Conservation (phyloP, 2,329 filamentous ascomycete genomes). For the Sporothrix variecibatus region DNA sequence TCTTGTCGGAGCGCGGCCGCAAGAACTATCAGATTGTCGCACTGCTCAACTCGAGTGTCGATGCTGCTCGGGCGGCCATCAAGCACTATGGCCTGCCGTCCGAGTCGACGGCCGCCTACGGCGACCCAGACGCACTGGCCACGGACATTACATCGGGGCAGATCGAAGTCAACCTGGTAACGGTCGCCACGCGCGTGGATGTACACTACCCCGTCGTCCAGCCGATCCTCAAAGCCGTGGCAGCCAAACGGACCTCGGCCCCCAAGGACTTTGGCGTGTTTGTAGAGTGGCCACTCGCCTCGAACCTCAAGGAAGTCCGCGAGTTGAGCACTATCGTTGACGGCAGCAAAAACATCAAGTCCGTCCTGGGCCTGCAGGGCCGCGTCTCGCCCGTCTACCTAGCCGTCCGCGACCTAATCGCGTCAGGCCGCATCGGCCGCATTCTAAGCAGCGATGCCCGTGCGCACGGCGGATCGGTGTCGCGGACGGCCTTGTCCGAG, state of each 20-base stretch:
- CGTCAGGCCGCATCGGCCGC: slow-evolving; percentile 50
- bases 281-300: slow-evolving; percentile 61
- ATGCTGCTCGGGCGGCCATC: slow-evolving; percentile 46
- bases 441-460: slow-evolving; percentile 53
- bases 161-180: slow-evolving; percentile 54
- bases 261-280: slow-evolving; percentile 36
- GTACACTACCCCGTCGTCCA: slow-evolving; percentile 49
- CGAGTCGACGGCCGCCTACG: slow-evolving; percentile 47
- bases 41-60: slow-evolving; percentile 52
- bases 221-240: slow-evolving; percentile 47
- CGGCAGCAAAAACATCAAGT: slow-evolving; percentile 29
- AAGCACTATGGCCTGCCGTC: slow-evolving; percentile 44
- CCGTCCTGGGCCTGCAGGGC: slow-evolving; percentile 56
- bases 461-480: slow-evolving; percentile 42
- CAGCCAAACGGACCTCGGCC: slow-evolving; percentile 46
- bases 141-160: slow-evolving; percentile 49
- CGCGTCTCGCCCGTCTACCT: slow-evolving; percentile 46
- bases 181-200: slow-evolving; percentile 57
- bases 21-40: slow-evolving; percentile 52
- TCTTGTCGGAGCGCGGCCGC: slow-evolving; percentile 49
- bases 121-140: slow-evolving; percentile 51
- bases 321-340: slow-evolving; percentile 40
- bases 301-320: slow-evolving; percentile 43
- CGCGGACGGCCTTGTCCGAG: slow-evolving; percentile 38
- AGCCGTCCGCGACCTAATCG: slow-evolving; percentile 49